Base-by-base conservation (phyloP, 208 protist genomes). In the Crithidia fasciculata region DNA sequence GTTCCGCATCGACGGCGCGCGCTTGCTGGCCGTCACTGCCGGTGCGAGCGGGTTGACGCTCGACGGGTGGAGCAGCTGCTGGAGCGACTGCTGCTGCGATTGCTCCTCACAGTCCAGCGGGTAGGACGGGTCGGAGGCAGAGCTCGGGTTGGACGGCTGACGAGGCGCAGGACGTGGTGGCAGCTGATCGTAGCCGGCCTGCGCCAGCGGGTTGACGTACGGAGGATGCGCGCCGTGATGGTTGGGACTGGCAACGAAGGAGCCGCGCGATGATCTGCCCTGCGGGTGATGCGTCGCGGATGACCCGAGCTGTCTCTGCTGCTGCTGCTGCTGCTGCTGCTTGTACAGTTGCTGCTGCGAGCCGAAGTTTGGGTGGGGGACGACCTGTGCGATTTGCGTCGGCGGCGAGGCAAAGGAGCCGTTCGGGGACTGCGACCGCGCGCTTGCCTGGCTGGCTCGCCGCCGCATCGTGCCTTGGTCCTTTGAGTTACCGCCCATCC, bases 281-380 rank as follows among this genome's bases (percentile, higher is more conserved):
- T 28, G 28, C 28, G 28, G 28, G 28, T 28, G 28, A 7, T 28
- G 4, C 41, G 12, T 37, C n/a, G 59, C 39, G 4, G 59, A 12
- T 6, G 43, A 37, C 2, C 59, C 43, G 3, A 39, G 18, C 62
- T 55, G 62, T 36, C 16, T 44, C 49, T 68, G 62, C 16, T 68
- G 62, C 49, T 68, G 62, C 62, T 68, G 62, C 19, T 43, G 43
- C 2, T 55, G 60, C 4, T 66, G 45, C 50, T 55, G 50, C 50
- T 55, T 55, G 50, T 55, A 55, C 8, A 55, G 50, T 55, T 55
- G 60, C n/a, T 15, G 19, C 43, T 53, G 61, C 28, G 59, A 43
- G 13, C 18, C 9, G 41, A 12, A 37, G 12, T 19, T 45, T 9
- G 55, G 8, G 5, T 3, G 15, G 4, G 45, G 62, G 13, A 2